phyloP scores from a whole-genome alignment of 345 rosid genomes.

The Aquilaria sinensis region DNA sequence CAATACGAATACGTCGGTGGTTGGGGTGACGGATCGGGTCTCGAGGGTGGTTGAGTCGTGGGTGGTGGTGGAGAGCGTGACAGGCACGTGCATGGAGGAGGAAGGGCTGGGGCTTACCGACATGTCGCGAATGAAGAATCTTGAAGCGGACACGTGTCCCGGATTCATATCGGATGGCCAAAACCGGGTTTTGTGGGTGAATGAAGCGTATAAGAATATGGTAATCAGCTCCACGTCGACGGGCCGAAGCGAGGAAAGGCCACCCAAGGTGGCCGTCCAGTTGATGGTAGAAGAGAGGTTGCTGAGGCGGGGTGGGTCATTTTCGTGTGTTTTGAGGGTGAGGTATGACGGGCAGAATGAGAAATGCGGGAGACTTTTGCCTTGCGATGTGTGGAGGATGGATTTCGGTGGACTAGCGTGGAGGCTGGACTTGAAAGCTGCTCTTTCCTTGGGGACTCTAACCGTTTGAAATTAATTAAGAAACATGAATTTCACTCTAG shows the following conservation, averaged over 20 bases:
- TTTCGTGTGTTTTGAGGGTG: constrained; percentile 39
- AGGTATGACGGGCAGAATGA: constrained; percentile 19
- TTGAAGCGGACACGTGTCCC: constrained; percentile 38
- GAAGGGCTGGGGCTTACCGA: constrained; percentile 27
- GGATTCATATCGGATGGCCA: constrained; percentile 40
- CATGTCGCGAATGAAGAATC: constrained; percentile 22
- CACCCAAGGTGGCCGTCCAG: constrained; percentile 23
- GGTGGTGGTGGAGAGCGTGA: constrained; percentile 43
- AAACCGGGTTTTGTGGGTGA: constrained; percentile 40
- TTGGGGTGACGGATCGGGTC: background rate
- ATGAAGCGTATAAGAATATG: constrained; percentile 36
- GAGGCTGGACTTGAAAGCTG: constrained; percentile 73
- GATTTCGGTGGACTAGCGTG: constrained; percentile 54
- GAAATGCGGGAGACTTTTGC: constrained; percentile 28
- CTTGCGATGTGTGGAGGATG: constrained; percentile 62
- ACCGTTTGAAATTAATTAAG: background rate
- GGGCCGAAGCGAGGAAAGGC: background rate
- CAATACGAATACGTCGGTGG: background rate
- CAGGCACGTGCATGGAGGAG: constrained; percentile 17
- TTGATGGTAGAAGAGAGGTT: constrained; percentile 26
- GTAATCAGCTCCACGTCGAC: constrained; percentile 13
- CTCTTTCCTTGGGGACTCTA: constrained; percentile 61
- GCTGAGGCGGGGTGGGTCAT: constrained; percentile 14
- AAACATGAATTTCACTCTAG: background rate
- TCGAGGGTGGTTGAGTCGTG: constrained; percentile 28